Base-by-base conservation (phyloP, 1,139 yeast genomes). In the Yamadazyma diddensiae region DNA sequence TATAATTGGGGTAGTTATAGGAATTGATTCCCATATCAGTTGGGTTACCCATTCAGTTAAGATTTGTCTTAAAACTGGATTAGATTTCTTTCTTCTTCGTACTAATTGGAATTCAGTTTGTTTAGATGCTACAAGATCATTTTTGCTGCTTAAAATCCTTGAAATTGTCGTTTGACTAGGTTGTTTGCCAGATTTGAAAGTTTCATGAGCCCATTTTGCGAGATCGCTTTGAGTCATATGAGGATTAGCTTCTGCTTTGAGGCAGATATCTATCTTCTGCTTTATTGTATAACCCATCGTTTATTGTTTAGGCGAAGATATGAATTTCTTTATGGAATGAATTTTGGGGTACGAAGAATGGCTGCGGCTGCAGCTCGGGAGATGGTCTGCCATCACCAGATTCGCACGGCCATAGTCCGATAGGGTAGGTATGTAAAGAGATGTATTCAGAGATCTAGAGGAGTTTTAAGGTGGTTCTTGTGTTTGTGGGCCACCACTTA, bases 91-190 rank as follows among this genome's bases (percentile, higher is more conserved):
- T 38, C 85, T 53, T 35, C 82, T 58, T 41, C 83, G 55, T 20
- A 73, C 73, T 39, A 70, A 58, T 55, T 56, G 70, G 52, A 71
- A 70, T 38, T 79, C 84, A 21, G 77, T 68, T 34, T 76, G 81
- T 47, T 76, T 77, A 24, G 76, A 57, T 3, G 82, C 73, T 41
- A 79, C 71, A 30, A 77, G 59, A 22, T 77, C 80, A 39, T 75
- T 73, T 41, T 77, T 78, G 36, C 74, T 71, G 27, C 79, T 71
- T 38, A 79, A 54, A 11, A 79, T 71, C 28, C 86, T 59, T 6
- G 83, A 77, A 4, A 79, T 78, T 2, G 86, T 79, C 0, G 85
- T 80, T 46, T 79, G 86, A 1, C 83, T 75, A 0, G 85, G 84
- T 2, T 79, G 70, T 41, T 62, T 73, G 1, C 59, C 52, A n/a